phyloP scores from a whole-genome alignment of 176 grass and related monocot genomes.

The Aegilops umbellulata region DNA sequence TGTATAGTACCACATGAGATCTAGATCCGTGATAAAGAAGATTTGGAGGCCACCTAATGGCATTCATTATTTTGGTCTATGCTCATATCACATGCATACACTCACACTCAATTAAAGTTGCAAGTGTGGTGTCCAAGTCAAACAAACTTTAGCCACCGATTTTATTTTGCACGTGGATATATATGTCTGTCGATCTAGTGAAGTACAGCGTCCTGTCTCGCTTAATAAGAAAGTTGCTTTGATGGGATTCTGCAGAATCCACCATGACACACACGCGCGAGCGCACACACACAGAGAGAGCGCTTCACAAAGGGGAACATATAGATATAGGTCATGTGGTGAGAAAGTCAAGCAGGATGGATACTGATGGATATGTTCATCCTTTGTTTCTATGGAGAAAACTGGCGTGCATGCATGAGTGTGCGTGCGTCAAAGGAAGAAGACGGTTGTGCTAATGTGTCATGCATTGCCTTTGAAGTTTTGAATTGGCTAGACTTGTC shows the following conservation, averaged over 20 bases:
- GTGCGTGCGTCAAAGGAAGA: not conserved
- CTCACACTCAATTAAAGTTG: conserved; percentile 17
- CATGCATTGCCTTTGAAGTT: conserved; percentile 7
- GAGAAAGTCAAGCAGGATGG: conserved; percentile 29
- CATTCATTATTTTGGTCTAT: conserved; percentile 7
- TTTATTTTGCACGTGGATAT: conserved; percentile 31
- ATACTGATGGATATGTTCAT: not conserved
- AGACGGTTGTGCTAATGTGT: not conserved
- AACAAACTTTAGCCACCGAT: conserved; percentile 9
- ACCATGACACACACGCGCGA: not conserved
- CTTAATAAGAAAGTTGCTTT: not conserved
- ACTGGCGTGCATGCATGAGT: not conserved
- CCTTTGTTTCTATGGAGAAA: not conserved
- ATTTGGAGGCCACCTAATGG: not conserved
- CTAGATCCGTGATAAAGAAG: not conserved
- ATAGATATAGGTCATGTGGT: not conserved
- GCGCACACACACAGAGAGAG: too few species aligned
- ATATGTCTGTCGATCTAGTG: not conserved
- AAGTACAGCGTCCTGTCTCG: not conserved
- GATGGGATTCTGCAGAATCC: conserved; percentile 22
- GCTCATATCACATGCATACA: conserved; percentile 27
- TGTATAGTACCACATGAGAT: not conserved
- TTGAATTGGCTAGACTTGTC: not conserved
- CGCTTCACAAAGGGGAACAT: conserved; percentile 26
- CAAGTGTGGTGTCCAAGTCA: not conserved